Evolutionary conservation across 306 rosid species (phyloP).

Genomic region (Vigna unguiculata): DNA sequence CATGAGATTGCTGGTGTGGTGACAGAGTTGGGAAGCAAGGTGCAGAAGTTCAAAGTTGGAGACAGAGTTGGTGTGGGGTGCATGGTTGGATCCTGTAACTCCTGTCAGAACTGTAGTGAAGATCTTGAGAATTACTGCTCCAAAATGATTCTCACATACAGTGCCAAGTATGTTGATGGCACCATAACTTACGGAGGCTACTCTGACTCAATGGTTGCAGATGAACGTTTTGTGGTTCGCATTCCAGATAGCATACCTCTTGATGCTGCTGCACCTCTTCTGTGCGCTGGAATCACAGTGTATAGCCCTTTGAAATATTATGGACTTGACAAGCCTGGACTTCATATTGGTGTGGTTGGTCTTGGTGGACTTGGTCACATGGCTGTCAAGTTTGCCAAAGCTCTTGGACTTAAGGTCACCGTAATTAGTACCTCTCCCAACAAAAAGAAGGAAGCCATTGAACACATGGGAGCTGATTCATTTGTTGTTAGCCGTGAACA

Average conservation of each 20-base stretch:
- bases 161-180: conserved; percentile 48
- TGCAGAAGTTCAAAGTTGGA: conserved; percentile 61
- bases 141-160: conserved; percentile 47
- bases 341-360: conserved; percentile 63
- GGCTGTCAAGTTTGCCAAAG: conserved; percentile 69
- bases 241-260: conserved; percentile 57
- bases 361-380: conserved; percentile 71
- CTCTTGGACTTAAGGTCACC: conserved; percentile 61
- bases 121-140: conserved; percentile 64
- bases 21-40: conserved; percentile 70
- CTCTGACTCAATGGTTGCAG: conserved; percentile 58
- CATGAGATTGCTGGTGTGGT: conserved; percentile 69
- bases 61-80: conserved; percentile 70
- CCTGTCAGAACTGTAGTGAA: conserved; percentile 55
- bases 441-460: conserved; percentile 62
- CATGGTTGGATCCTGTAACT: conserved; percentile 58
- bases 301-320: conserved; percentile 62
- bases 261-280: conserved; percentile 66
- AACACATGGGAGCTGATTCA: conserved; percentile 55
- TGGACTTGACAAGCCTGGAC: conserved; percentile 61
- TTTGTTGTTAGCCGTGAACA: conserved; percentile 59
- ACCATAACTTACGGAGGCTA: conserved; percentile 69
- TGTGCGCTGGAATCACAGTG: conserved; percentile 74
- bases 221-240: conserved; percentile 50
- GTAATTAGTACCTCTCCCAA: conserved; percentile 65